These are phyloP conservation scores for Halophytophthora polymorphica DNA, from an alignment of 352 stramenopile genomes.

Conservation along the genomic window DNA sequence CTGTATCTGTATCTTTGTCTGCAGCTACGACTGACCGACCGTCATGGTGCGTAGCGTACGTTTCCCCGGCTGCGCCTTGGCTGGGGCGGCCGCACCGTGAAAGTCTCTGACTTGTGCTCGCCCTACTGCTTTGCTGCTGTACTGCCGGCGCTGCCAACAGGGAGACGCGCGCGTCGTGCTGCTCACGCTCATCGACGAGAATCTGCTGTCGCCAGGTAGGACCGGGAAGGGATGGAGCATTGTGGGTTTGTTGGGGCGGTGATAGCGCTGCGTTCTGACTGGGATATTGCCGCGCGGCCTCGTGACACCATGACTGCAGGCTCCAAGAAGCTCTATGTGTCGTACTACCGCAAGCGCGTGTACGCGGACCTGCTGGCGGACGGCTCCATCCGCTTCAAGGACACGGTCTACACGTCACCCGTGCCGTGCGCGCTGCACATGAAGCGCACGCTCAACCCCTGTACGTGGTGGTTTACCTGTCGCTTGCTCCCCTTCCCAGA, in stretches of 20 bases:
- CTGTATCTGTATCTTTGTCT: no score
- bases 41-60: background rate
- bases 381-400: conserved; percentile 76
- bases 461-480: conserved; percentile 23
- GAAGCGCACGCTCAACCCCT: conserved; percentile 79
- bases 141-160: conserved; percentile 13
- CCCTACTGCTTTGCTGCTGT: background rate
- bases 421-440: conserved; percentile 73
- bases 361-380: conserved; percentile 74
- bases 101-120: background rate
- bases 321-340: conserved; percentile 74
- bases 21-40: no score
- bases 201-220: conserved; percentile 53
- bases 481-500: background rate
- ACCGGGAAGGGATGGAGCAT: background rate
- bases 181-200: conserved; percentile 66
- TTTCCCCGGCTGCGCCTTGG: background rate
- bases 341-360: conserved; percentile 78
- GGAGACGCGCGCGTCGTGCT: conserved; percentile 64
- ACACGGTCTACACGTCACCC: conserved; percentile 70
- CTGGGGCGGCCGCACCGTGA: background rate
- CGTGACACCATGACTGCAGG: conserved; percentile 19
- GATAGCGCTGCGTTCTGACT: background rate
- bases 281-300: background rate
- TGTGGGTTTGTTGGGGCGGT: background rate